Evolutionary conservation across 2,329 filamentous ascomycete genomes (phyloP).

Genomic region (Colletotrichum godetiae): DNA sequence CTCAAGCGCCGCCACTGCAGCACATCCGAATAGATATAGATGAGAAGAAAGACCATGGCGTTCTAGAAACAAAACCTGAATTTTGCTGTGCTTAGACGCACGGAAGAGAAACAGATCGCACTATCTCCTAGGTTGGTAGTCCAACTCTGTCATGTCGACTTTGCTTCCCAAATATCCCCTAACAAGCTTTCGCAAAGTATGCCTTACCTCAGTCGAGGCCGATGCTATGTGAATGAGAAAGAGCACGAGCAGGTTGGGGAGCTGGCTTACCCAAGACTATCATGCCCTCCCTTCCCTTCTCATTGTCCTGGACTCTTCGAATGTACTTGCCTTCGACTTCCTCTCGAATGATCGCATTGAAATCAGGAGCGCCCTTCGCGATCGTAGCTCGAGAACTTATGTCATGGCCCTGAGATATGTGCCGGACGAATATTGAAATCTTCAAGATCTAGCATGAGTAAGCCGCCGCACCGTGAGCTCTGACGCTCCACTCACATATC

Average conservation of each 20-base stretch:
- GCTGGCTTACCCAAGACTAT: constrained; percentile 11
- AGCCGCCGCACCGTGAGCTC: background rate
- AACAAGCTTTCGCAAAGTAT: constrained; percentile 7
- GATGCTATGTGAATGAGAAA: background rate
- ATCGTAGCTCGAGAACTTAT: constrained; percentile 14
- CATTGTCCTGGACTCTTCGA: constrained; percentile 20
- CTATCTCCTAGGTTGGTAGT: background rate
- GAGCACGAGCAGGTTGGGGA: background rate
- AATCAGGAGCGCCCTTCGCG: constrained; percentile 10
- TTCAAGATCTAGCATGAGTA: background rate
- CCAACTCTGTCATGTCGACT: constrained; percentile 3
- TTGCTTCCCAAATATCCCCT: constrained; percentile 6
- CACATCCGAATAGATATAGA: too few species aligned
- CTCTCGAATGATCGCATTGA: constrained; percentile 1
- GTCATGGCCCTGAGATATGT: background rate
- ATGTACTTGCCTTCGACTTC: constrained; percentile 25
- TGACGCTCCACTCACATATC: constrained; percentile 15
- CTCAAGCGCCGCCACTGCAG: too few species aligned
- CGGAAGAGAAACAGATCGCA: background rate
- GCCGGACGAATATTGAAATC: background rate
- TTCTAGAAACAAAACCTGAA: too few species aligned
- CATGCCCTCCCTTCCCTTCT: constrained; percentile 8
- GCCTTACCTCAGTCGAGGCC: background rate
- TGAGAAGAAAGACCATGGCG: too few species aligned
- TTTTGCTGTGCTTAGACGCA: background rate